Conservation (phyloP, 1,284 basidiomycete genomes). For the Uromyces viciae-fabae region DNA sequence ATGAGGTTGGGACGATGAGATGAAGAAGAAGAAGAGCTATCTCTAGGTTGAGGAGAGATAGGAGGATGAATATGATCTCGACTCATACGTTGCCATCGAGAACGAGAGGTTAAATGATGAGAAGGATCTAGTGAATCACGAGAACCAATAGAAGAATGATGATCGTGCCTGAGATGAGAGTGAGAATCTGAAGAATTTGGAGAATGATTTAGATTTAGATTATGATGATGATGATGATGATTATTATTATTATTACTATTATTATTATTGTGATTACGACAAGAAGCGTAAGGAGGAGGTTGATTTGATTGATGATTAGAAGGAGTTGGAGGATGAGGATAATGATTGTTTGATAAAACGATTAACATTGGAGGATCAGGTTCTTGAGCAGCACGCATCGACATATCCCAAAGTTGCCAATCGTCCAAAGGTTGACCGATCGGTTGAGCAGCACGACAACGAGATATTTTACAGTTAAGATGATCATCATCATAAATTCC, state of each 20-base stretch:
- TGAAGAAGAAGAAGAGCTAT: constrained; percentile 12
- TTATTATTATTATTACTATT: neutral
- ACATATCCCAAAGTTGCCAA: constrained; percentile 46
- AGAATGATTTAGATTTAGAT: constrained; percentile 16
- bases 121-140: constrained; percentile 36
- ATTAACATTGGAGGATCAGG: constrained; percentile 45
- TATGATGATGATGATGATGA: neutral
- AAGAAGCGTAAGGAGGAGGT: neutral
- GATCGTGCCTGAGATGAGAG: constrained; percentile 13
- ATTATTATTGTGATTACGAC: neutral
- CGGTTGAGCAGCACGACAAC: constrained; percentile 39
- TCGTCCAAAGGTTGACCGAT: constrained; percentile 41
- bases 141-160: constrained; percentile 9
- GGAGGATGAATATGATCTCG: neutral
- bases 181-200: constrained; percentile 38
- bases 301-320: neutral
- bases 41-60: constrained; percentile 8
- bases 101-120: constrained; percentile 13
- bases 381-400: constrained; percentile 35
- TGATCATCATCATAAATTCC: constrained; percentile 45
- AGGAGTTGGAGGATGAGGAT: neutral
- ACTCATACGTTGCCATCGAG: constrained; percentile 35
- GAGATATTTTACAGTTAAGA: constrained; percentile 35
- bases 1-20: constrained; percentile 13
- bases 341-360: constrained; percentile 10